Conservation (phyloP, 2,329 filamentous ascomycete genomes). For the Paecilomyces niveus region DNA sequence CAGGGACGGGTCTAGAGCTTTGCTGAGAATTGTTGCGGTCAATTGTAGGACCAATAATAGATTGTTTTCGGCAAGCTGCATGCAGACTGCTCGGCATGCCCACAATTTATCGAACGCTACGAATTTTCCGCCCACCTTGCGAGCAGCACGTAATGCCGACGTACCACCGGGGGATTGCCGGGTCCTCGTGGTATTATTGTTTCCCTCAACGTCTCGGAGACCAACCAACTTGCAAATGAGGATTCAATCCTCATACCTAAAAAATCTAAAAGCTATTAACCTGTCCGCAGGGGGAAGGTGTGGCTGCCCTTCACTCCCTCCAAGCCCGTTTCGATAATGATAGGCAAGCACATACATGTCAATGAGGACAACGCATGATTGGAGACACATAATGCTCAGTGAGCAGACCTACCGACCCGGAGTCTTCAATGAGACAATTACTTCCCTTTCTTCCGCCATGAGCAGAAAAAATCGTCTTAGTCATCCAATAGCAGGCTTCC, state of each 20-base stretch:
- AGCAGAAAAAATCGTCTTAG: not conserved
- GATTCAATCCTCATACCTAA: not conserved
- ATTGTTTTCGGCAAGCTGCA: not conserved
- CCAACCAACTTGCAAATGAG: too few relatives aligned
- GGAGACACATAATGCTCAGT: not conserved
- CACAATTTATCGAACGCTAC: not conserved
- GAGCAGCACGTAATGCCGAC: not conserved
- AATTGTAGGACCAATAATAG: not conserved
- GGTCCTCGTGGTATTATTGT: not conserved
- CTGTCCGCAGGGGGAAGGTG: not conserved
- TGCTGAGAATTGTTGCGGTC: not conserved
- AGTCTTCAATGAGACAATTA: not conserved
- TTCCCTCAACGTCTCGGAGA: not conserved
- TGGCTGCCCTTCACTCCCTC: not conserved
- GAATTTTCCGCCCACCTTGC: not conserved
- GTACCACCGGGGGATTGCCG: not conserved
- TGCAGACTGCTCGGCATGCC: not conserved
- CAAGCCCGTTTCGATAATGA: not conserved
- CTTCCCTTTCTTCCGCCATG: not conserved
- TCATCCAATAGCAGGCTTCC: not conserved
- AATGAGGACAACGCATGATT: not conserved
- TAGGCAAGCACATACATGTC: not conserved
- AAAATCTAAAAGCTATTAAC: not conserved
- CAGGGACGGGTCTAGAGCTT: not conserved
- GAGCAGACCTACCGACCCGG: not conserved